phyloP scores from a whole-genome alignment of 345 rosid genomes.

The Eucalyptus marginata region DNA sequence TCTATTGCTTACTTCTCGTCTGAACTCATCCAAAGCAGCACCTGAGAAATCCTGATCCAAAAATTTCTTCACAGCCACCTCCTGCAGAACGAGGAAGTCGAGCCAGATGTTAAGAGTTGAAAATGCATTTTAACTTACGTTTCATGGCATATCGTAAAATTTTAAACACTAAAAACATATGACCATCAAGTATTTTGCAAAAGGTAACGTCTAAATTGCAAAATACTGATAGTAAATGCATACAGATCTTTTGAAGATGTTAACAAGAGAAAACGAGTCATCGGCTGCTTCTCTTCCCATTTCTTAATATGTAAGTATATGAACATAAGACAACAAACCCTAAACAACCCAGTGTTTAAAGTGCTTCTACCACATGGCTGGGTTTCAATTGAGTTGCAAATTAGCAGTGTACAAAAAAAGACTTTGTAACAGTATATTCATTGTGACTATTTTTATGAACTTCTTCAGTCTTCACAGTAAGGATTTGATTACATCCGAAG shows the following conservation, averaged over 20 bases:
- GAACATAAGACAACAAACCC: not conserved
- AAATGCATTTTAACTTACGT: not conserved
- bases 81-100: conserved; percentile 22
- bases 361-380: not conserved
- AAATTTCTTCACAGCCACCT: conserved; percentile 99
- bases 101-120: not conserved
- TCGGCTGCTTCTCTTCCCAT: not conserved
- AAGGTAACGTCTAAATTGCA: not conserved
- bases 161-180: not conserved
- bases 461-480: not conserved
- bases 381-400: not conserved
- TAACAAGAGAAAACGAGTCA: not conserved
- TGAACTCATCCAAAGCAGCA: conserved; percentile 93
- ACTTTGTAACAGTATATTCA: not conserved
- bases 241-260: not conserved
- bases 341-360: not conserved
- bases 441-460: not conserved
- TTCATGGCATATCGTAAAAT: not conserved
- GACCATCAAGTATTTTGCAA: not conserved
- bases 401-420: not conserved
- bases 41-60: conserved; percentile 99
- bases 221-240: not conserved
- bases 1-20: conserved; percentile 77
- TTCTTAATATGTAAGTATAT: not conserved
- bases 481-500: not conserved